A percentile compares a stretch with the other conserved stretches of the same genome.
Evolutionary conservation across 2,329 filamentous ascomycete genomes (phyloP).

Genomic region (Penicillium psychrosexuale): DNA sequence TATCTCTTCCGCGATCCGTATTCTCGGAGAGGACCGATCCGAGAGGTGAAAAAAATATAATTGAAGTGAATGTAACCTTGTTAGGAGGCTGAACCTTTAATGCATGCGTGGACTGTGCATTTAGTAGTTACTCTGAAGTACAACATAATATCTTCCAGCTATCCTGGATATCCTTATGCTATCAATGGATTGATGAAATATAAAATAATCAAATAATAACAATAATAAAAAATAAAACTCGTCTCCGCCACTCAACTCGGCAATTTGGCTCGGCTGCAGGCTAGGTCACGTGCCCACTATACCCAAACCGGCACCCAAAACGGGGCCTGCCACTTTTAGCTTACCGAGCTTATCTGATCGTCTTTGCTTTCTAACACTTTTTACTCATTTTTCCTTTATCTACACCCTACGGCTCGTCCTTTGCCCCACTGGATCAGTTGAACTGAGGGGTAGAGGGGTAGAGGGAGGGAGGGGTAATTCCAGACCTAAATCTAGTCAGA

Average conservation of each 20-base stretch:
- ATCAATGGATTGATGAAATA: too few relatives aligned
- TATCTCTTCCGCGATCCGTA: constrained; percentile 23
- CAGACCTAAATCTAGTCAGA: neutral
- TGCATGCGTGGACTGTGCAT: too few relatives aligned
- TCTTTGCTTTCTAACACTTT: constrained; percentile 4
- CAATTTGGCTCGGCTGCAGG: neutral
- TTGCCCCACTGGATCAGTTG: neutral
- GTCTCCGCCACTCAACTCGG: constrained; percentile 15
- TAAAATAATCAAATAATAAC: too few relatives aligned
- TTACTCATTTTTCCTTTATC: constrained; percentile 11
- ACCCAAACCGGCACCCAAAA: constrained; percentile 11
- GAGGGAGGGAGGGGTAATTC: neutral
- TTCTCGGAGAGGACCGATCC: constrained; percentile 22
- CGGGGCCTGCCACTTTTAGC: neutral
- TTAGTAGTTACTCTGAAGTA: too few relatives aligned
- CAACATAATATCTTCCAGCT: too few relatives aligned
- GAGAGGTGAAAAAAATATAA: neutral
- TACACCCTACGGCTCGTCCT: neutral
- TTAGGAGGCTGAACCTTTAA: neutral
- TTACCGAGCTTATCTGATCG: constrained; percentile 12
- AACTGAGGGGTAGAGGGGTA: constrained; percentile 3
- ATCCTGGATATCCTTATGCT: too few relatives aligned
- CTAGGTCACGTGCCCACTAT: constrained; percentile 12
- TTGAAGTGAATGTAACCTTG: constrained; percentile 6
- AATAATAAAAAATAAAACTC: constrained; percentile 1